phyloP scores from a whole-genome alignment of 192 early-diverging fungal species.

The Entomortierella lignicola region DNA sequence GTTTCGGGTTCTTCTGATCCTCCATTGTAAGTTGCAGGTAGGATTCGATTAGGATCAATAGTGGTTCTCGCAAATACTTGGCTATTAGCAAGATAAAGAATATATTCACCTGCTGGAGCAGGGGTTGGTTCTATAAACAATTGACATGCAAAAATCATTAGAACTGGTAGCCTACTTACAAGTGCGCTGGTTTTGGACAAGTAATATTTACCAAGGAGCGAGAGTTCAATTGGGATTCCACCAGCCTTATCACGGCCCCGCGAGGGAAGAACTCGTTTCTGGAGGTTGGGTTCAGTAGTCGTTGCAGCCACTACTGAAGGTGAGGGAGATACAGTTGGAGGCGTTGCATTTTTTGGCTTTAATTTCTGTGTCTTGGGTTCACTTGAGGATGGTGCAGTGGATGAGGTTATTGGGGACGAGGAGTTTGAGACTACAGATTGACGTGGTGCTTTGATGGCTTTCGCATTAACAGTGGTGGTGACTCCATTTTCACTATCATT shows the following conservation, averaged over 20 bases:
- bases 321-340: background rate
- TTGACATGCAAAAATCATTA: background rate
- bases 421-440: background rate
- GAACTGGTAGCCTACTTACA: background rate
- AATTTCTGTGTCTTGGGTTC: background rate
- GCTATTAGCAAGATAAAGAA: slow-evolving; percentile 28
- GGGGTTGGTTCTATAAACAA: slow-evolving; percentile 24
- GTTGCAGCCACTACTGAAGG: background rate
- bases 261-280: slow-evolving; percentile 33
- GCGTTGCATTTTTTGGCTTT: background rate
- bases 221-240: slow-evolving; percentile 17
- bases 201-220: slow-evolving; percentile 21
- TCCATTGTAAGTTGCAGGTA: slow-evolving; percentile 21
- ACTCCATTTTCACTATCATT: background rate
- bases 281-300: background rate
- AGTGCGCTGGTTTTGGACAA: no score
- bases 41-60: slow-evolving; percentile 18
- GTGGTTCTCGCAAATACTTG: slow-evolving; percentile 3
- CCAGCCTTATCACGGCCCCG: slow-evolving; percentile 33
- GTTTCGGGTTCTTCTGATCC: background rate
- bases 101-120: slow-evolving; percentile 39
- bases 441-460: background rate
- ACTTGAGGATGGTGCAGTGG: background rate
- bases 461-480: background rate
- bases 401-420: background rate